Conservation (phyloP, 1,284 basidiomycete genomes). For the Lignosus rhinocerotis region DNA sequence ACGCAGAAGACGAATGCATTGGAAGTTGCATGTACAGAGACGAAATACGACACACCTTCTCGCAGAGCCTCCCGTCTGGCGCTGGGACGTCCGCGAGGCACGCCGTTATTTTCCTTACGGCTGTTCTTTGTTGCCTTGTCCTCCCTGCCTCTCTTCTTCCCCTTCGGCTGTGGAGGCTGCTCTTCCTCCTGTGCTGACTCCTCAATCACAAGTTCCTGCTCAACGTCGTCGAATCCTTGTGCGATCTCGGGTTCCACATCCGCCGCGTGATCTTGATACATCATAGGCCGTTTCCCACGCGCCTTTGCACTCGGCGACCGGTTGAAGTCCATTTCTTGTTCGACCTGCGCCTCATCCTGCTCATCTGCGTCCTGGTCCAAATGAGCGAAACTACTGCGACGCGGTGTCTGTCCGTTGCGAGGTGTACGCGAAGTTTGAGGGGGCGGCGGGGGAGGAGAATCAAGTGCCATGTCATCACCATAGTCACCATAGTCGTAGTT, state of each 20-base stretch:
- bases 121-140: conserved; percentile 28
- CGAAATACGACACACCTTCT: conserved; percentile 26
- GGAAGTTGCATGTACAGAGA: not conserved
- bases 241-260: conserved; percentile 58
- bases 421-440: conserved; percentile 10
- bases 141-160: conserved; percentile 18
- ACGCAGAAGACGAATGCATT: not conserved
- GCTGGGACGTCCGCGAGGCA: conserved; percentile 26
- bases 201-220: conserved; percentile 21
- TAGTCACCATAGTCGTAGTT: conserved; percentile 28
- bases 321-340: conserved; percentile 27
- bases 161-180: conserved; percentile 4
- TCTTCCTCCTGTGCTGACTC: conserved; percentile 12
- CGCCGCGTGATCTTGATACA: not conserved
- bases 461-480: conserved; percentile 24
- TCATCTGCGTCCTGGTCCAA: conserved; percentile 48
- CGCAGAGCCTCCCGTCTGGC: conserved; percentile 27
- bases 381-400: conserved; percentile 46
- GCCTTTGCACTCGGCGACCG: conserved; percentile 31
- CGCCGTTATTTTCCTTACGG: conserved; percentile 28
- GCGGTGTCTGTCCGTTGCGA: conserved; percentile 26
- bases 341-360: conserved; percentile 36
- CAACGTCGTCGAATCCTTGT: conserved; percentile 38
- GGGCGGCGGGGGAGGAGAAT: conserved; percentile 13
- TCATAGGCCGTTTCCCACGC: conserved; percentile 37